These are phyloP conservation scores for Pichia thaimueangensis DNA, from an alignment of 805 yeast genomes.

Conservation along the genomic window DNA sequence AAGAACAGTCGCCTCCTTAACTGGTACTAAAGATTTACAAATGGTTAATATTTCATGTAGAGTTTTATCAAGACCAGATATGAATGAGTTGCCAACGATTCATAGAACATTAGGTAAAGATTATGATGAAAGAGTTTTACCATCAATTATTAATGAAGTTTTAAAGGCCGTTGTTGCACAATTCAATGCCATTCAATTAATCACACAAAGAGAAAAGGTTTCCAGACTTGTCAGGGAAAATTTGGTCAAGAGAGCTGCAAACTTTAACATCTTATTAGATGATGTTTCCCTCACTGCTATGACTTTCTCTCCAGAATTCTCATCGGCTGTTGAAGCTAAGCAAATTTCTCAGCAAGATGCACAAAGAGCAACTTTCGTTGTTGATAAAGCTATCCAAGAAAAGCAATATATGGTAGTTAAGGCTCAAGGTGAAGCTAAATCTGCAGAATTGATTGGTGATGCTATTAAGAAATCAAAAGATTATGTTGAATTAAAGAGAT, in stretches of 20 bases:
- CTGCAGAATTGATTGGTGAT: slow-evolving; percentile 98
- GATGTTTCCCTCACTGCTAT: slow-evolving; percentile 94
- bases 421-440: slow-evolving; percentile 97
- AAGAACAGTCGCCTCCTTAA: slow-evolving; percentile 88
- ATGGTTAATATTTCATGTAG: slow-evolving; percentile 99
- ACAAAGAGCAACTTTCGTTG: slow-evolving; percentile 94
- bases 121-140: slow-evolving; percentile 94
- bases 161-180: slow-evolving; percentile 96
- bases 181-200: slow-evolving; percentile 95
- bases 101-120: slow-evolving; percentile 91
- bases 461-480: slow-evolving; percentile 95
- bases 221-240: slow-evolving; percentile 87
- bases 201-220: slow-evolving; percentile 98
- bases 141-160: slow-evolving; percentile 95
- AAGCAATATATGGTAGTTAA: slow-evolving; percentile 94
- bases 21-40: slow-evolving; percentile 97
- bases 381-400: slow-evolving; percentile 95
- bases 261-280: slow-evolving; percentile 81
- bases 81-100: slow-evolving; percentile 70
- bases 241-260: slow-evolving; percentile 82
- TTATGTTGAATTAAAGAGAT: slow-evolving; percentile 92
- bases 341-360: slow-evolving; percentile 99
- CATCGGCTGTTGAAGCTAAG: slow-evolving; percentile 96
- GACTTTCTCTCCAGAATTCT: slow-evolving; percentile 97
- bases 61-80: slow-evolving; percentile 85